Base-by-base conservation (phyloP, 2,329 filamentous ascomycete species). In the Scorias spongiosa region DNA sequence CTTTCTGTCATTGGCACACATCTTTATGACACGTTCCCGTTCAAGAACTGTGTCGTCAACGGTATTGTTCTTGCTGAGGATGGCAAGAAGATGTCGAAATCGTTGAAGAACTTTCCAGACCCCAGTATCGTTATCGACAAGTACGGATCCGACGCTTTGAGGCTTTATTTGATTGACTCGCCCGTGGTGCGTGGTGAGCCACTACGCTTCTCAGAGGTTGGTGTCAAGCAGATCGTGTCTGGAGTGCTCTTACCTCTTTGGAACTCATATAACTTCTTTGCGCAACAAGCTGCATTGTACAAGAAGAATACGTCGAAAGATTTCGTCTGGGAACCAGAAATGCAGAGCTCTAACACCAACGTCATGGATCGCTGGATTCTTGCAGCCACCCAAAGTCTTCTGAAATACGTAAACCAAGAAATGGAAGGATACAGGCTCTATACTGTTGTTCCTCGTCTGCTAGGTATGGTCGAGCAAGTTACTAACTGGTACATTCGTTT, bases 401-500 rank as follows among this genome's bases (percentile, higher is more conserved):
- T 96, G 46, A 80, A 87, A 56, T 95, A 91, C 59, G 85, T 95
- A 43, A 89, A 96, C 59, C 71, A 84, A 54, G 89, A 96, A 66
- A 96, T 96, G 89, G 72, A 73, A 42, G 79, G 78, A 70, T 71
- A 74, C 72, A 63, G 55, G 46, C 55, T 69, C 29, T 96, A 95
- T 64, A 96, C 88, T 1, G 89, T 96, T 39, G 87, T 94, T 39
- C 88, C 88, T 7, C 75, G 84, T 49, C 67, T 96, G 47, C 51
- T 63, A 30, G 60, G 60, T 47, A 58, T 93, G 56, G 93, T 95
- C 51, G 89, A 95, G 57, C 87, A 93, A 65, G 87, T 84, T 3
- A 95, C 88, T n/a, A 96, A 96, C 65, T 95, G 88, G 88, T 95
- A 95, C 66, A 95, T 95, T 61, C 77, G 87, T 48, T 93, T 94